Evolutionary conservation across 768 basidiomycete species (phyloP).

Genomic region (Lanmaoa pseudosensibilis): DNA sequence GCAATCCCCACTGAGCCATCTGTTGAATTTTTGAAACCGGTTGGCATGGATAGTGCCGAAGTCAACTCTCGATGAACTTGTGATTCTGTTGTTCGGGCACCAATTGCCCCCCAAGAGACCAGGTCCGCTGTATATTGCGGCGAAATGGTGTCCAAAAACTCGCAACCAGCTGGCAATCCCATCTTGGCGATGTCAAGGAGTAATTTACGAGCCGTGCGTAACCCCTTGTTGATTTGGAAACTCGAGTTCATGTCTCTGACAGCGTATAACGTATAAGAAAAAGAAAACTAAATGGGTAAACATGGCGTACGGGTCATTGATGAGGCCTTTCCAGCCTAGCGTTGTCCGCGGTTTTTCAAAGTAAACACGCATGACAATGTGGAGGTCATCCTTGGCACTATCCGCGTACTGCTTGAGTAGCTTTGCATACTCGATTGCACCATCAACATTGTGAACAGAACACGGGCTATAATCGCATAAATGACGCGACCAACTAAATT

Average conservation of each 20-base stretch:
- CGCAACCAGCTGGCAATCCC: conserved; percentile 94
- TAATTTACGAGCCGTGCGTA: conserved; percentile 82
- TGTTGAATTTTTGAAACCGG: conserved; percentile 98
- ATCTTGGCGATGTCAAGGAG: conserved; percentile 87
- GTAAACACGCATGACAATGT: conserved; percentile 98
- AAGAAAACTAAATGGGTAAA: neutral
- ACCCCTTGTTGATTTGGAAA: conserved; percentile 96
- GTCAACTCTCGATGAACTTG: conserved; percentile 90
- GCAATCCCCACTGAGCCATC: conserved; percentile 92
- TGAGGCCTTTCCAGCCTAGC: conserved; percentile 98
- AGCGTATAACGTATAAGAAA: neutral
- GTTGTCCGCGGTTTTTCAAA: conserved; percentile 97
- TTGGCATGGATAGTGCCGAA: conserved; percentile 89
- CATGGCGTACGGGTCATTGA: conserved; percentile 77
- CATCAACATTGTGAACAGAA: conserved; percentile 87
- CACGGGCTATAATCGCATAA: conserved; percentile 62
- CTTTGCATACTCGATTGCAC: conserved; percentile 85
- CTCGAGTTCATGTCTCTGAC: conserved; percentile 74
- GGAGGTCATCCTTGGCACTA: conserved; percentile 75
- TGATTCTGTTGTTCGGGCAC: conserved; percentile 88
- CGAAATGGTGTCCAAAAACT: conserved; percentile 81
- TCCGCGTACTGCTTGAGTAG: conserved; percentile 80
- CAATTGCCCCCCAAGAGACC: conserved; percentile 95
- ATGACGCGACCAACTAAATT: neutral
- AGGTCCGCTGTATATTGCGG: conserved; percentile 93